A percentile compares a stretch with the other conserved stretches of the same genome.
phyloP scores from a whole-genome alignment of 768 basidiomycete genomes.

The Melanogaster broomeanus region DNA sequence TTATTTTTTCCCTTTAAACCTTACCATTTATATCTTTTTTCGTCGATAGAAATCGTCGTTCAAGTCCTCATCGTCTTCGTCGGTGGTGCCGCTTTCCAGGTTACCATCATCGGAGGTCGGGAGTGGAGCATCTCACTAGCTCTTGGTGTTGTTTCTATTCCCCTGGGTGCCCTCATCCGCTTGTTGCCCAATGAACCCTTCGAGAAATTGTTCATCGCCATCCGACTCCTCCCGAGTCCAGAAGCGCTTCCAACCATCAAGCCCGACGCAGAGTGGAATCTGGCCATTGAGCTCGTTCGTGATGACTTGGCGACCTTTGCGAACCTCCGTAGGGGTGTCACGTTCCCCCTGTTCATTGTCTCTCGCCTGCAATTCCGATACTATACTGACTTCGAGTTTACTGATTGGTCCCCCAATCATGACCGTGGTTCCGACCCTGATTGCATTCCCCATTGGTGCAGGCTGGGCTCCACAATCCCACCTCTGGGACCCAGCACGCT shows the following conservation, averaged over 20 bases:
- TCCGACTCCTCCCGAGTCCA: too few species aligned
- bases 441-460: conserved; percentile 73
- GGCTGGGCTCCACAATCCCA: conserved; percentile 58
- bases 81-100: too few species aligned
- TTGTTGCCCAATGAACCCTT: too few species aligned
- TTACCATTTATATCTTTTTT: conserved; percentile 5
- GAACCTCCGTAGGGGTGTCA: too few species aligned
- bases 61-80: too few species aligned
- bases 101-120: conserved; percentile 70
- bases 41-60: conserved; percentile 79
- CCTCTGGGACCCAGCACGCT: conserved; percentile 72
- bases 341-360: conserved; percentile 57
- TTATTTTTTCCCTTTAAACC: background rate
- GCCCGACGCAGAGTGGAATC: conserved; percentile 69
- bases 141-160: conserved; percentile 84
- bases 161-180: conserved; percentile 82
- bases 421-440: conserved; percentile 75
- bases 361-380: conserved; percentile 10
- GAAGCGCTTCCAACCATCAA: too few species aligned
- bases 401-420: conserved; percentile 61
- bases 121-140: conserved; percentile 95
- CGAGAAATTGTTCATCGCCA: too few species aligned
- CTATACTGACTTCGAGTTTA: conserved; percentile 28
- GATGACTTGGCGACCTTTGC: conserved; percentile 86
- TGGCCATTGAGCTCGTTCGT: conserved; percentile 77